A percentile compares a stretch with the other conserved stretches of the same genome.
Evolutionary conservation across 352 stramenopile genomes (phyloP).

Genomic region (Aphanomyces stellatus): DNA sequence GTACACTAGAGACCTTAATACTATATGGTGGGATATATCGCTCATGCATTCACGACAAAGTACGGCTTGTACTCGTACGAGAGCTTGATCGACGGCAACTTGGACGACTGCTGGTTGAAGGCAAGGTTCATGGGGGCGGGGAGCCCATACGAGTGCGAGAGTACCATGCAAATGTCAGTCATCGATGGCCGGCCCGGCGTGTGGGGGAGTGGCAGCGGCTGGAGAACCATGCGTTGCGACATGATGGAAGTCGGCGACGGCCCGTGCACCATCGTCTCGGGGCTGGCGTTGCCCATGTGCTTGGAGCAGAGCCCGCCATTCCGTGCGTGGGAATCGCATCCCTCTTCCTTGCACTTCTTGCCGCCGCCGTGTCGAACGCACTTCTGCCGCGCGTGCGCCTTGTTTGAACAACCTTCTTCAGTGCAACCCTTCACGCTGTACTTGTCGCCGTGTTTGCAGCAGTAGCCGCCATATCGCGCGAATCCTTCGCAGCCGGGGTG

Average conservation of each 20-base stretch:
- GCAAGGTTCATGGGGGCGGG: not conserved
- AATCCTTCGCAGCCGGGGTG: constrained; percentile 66
- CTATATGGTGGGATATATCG: too few species aligned
- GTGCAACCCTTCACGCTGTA: constrained; percentile 10
- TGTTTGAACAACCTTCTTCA: constrained; percentile 11
- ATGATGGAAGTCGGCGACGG: not conserved
- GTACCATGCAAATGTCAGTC: not conserved
- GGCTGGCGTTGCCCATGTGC: not conserved
- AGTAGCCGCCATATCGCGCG: constrained; percentile 56
- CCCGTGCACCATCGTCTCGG: not conserved
- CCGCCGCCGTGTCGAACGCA: constrained; percentile 17
- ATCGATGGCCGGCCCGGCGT: not conserved
- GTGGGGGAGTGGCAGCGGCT: not conserved
- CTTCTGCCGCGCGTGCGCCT: constrained; percentile 2
- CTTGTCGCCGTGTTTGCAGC: constrained; percentile 44
- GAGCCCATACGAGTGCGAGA: not conserved
- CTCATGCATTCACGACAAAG: constrained; percentile 13
- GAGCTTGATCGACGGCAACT: constrained; percentile 6
- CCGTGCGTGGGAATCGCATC: constrained; percentile 5
- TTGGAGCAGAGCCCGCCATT: constrained; percentile 11
- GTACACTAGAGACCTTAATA: too few species aligned
- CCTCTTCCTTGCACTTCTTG: not conserved
- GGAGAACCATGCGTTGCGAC: not conserved
- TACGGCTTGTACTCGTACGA: constrained; percentile 12
- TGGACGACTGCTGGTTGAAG: not conserved